phyloP scores from a whole-genome alignment of 108 stramenopile species.

The Nitzschia sp. region DNA sequence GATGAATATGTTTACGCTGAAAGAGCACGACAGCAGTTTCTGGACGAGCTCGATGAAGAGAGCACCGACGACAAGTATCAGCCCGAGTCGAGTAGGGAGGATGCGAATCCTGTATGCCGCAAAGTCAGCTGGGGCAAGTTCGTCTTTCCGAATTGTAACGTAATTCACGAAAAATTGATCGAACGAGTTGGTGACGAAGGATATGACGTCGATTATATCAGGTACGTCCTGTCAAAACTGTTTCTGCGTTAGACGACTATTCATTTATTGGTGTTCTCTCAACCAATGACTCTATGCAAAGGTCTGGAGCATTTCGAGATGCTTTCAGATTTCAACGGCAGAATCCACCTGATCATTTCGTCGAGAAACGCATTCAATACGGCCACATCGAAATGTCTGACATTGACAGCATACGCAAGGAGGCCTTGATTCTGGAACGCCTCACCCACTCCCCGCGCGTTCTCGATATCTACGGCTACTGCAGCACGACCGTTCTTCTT shows the following conservation, averaged over 20 bases:
- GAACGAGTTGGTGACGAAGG: not conserved
- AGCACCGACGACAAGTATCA: not conserved
- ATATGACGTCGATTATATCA: not conserved
- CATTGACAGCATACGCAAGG: slow-evolving; percentile 19
- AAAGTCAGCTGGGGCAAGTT: not conserved
- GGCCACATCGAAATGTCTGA: not conserved
- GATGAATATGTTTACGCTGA: not conserved
- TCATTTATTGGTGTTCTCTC: too few relatives aligned
- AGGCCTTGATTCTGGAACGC: slow-evolving; percentile 71
- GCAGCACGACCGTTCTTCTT: slow-evolving; percentile 45
- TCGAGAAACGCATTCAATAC: not conserved
- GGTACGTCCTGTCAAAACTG: not conserved
- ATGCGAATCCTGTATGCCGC: not conserved
- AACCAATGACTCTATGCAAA: not conserved
- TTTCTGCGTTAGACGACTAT: not conserved
- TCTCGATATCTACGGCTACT: slow-evolving; percentile 70
- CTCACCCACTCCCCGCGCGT: slow-evolving; percentile 52
- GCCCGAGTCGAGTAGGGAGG: not conserved
- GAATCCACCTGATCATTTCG: not conserved
- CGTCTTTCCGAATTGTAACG: not conserved
- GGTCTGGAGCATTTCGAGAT: not conserved
- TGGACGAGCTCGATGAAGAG: not conserved
- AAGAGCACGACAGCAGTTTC: not conserved
- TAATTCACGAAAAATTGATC: slow-evolving; percentile 2
- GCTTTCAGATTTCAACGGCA: not conserved